These are phyloP conservation scores for Perkinsus chesapeaki DNA, from an alignment of 169 alveolate genomes.

Conservation along the genomic window DNA sequence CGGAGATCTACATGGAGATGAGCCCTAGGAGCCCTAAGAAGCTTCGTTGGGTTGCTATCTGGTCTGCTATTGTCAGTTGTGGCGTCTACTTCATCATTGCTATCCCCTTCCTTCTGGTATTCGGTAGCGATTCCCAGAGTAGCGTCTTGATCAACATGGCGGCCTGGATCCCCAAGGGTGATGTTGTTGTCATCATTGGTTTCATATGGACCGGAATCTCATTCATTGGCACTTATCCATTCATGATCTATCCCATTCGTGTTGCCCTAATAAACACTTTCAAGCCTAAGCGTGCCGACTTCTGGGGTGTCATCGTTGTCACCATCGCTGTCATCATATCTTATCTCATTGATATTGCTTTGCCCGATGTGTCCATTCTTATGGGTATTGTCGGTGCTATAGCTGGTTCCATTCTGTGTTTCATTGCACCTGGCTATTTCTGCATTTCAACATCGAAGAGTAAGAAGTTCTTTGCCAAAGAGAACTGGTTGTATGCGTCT, in stretches of 20 bases:
- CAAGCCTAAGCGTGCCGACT: not conserved
- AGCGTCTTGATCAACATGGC: not conserved
- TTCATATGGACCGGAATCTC: not conserved
- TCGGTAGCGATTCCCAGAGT: not conserved
- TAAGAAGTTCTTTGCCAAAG: not conserved
- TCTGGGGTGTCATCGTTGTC: not conserved
- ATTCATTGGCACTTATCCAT: not conserved
- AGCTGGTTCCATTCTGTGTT: not conserved
- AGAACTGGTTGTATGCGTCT: not conserved
- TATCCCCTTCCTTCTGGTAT: not conserved
- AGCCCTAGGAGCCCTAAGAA: not conserved
- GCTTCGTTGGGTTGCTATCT: not conserved
- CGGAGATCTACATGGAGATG: constrained; percentile 2
- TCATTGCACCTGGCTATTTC: not conserved
- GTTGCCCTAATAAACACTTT: not conserved
- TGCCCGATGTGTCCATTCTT: not conserved
- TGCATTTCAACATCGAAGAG: not conserved
- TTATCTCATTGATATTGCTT: not conserved
- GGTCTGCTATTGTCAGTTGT: not conserved
- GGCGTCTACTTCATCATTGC: not conserved
- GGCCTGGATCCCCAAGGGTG: not conserved
- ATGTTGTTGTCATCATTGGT: not conserved
- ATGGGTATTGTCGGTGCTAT: not conserved
- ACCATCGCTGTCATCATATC: not conserved
- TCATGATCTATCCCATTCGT: not conserved